Conservation (phyloP, 1,284 basidiomycete species). For the Mycena citricolor region DNA sequence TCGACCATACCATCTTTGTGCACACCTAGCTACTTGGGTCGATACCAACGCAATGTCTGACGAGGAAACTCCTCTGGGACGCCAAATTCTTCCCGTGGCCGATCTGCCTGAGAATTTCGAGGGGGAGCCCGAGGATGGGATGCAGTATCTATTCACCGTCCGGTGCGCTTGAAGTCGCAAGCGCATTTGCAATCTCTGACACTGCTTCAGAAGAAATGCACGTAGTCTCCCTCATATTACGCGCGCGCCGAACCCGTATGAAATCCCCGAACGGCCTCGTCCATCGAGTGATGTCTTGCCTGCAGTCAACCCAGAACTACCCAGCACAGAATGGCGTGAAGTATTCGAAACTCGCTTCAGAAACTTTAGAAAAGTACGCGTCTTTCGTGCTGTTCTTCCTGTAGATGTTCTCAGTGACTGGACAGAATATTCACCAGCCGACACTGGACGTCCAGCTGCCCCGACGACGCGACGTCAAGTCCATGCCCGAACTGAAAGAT, state of each 20-base stretch:
- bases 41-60: no score
- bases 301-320: slow-evolving; percentile 41
- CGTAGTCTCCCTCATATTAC: slow-evolving; percentile 58
- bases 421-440: slow-evolving; percentile 64
- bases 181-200: slow-evolving; percentile 1
- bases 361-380: slow-evolving; percentile 62
- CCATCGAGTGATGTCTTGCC: slow-evolving; percentile 28
- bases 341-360: slow-evolving; percentile 56
- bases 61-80: slow-evolving; percentile 54
- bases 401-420: slow-evolving; percentile 2
- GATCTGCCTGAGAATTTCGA: slow-evolving; percentile 65
- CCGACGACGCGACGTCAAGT: slow-evolving; percentile 29
- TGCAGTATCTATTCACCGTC: slow-evolving; percentile 81
- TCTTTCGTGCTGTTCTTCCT: slow-evolving; percentile 5
- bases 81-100: slow-evolving; percentile 75
- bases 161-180: slow-evolving; percentile 44
- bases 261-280: slow-evolving; percentile 32
- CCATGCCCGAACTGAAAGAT: slow-evolving; percentile 67
- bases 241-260: slow-evolving; percentile 67
- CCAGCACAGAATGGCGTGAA: slow-evolving; percentile 64
- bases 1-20: no score
- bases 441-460: slow-evolving; percentile 48
- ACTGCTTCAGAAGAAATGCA: slow-evolving; percentile 60
- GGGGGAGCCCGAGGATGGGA: slow-evolving; percentile 65
- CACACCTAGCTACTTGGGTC: no score